Base-by-base conservation (phyloP, 139 green algal genomes). In the Penium margaritaceum region DNA sequence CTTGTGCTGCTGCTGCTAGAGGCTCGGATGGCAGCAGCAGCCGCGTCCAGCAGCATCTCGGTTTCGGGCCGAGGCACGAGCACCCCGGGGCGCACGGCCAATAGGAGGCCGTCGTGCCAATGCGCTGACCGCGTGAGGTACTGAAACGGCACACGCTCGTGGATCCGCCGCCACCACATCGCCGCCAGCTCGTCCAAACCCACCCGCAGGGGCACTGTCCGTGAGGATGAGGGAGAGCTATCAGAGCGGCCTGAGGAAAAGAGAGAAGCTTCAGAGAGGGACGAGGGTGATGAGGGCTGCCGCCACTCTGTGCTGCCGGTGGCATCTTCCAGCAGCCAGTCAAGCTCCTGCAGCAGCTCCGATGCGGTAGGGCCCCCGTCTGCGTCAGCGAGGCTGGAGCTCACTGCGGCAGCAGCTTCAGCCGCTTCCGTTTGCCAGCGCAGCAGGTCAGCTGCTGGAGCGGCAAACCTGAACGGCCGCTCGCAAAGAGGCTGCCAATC, bases 11-110 rank as follows among this genome's bases (percentile, higher is more conserved):
- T n/a, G n/a, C n/a, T n/a, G n/a, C n/a, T n/a, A n/a, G n/a, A n/a
- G n/a, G n/a, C n/a, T n/a, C n/a, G n/a, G n/a, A n/a, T n/a, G n/a
- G n/a, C n/a, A n/a, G n/a, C n/a, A n/a, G n/a, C n/a, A n/a, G 29
- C 77, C 27, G 70, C 29, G 7, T 80, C 63, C 24, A 72, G 27
- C 70, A 95, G 65, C 37, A 89, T 74, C 73, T 97, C 92, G 5
- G 92, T 97, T 75, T 97, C 92, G 46, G 92, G 92, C 2, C 92
- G 78, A 0, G 92, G 92, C 5, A 96, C 89, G 30, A 97, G 85
- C 19, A 96, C 87, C 7, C 92, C 91, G 15, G 36, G 75, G 0
- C 83, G 88, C 0, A 95, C 90, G n/a, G 70, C 74, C n/a, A n/a
- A n/a, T 5, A 95, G 83, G 9, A 92, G 76, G 19, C 93, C 39